A percentile compares a stretch with the other conserved stretches of the same genome.
Evolutionary conservation across 1,139 yeast genomes (phyloP).

Genomic region (Magnusiomyces sp.): DNA sequence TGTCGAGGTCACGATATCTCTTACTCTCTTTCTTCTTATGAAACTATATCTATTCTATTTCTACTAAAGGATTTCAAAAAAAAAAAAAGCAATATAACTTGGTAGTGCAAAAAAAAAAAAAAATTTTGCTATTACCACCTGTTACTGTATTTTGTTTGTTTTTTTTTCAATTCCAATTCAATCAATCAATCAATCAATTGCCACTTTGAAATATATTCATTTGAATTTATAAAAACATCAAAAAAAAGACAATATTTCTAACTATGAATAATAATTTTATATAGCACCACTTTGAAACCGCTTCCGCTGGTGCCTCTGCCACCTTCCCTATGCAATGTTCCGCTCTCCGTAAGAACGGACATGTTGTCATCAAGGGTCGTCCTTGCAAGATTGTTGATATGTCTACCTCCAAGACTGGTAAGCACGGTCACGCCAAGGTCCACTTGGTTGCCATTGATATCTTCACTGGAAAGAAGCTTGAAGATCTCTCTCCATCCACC

Average conservation of each 20-base stretch:
- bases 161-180: too few relatives aligned
- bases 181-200: too few relatives aligned
- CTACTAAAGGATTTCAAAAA: neutral
- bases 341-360: constrained; percentile 99
- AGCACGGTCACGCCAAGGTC: constrained; percentile 99
- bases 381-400: constrained; percentile 99
- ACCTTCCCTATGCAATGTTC: constrained; percentile 99
- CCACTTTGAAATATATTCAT: constrained; percentile 11
- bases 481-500: constrained; percentile 99
- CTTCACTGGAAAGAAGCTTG: constrained; percentile 98
- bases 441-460: constrained; percentile 98
- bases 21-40: too few relatives aligned
- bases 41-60: too few relatives aligned
- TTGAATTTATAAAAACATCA: too few relatives aligned
- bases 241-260: too few relatives aligned
- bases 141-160: too few relatives aligned
- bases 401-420: constrained; percentile 99
- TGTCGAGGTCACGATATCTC: too few relatives aligned
- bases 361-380: constrained; percentile 97
- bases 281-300: constrained; percentile 92
- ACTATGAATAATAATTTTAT: too few relatives aligned
- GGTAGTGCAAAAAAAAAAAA: neutral
- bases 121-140: constrained; percentile 7
- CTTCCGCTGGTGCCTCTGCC: constrained; percentile 97
- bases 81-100: neutral